Evolutionary conservation across 768 basidiomycete genomes (phyloP).

Genomic region (Obba rivulosa): DNA sequence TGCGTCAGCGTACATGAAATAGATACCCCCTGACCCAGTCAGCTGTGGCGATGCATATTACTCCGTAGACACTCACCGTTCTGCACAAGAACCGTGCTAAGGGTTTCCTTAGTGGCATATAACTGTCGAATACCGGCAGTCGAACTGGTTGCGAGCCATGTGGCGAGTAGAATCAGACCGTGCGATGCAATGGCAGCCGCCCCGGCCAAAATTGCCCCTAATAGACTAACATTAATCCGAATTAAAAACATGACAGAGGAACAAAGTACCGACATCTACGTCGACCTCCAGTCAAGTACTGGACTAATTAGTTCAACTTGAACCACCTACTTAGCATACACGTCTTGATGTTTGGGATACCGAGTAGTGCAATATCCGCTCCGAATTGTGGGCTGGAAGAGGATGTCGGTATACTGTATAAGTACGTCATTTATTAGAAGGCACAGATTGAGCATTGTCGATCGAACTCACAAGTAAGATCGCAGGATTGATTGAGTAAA

Average conservation of each 20-base stretch:
- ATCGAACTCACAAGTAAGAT: conserved; percentile 6
- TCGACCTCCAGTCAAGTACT: background rate
- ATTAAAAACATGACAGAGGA: background rate
- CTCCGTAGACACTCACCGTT: too few relatives aligned
- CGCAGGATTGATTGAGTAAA: conserved; percentile 10
- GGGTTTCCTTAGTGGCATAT: too few relatives aligned
- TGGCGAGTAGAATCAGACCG: conserved; percentile 9
- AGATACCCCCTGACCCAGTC: too few relatives aligned
- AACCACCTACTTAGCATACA: background rate
- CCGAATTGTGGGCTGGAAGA: background rate
- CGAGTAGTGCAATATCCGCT: background rate
- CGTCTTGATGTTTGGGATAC: background rate
- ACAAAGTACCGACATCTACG: background rate
- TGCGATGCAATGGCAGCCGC: conserved; percentile 10
- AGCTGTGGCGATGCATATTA: too few relatives aligned
- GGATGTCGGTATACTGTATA: background rate
- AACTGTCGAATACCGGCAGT: background rate
- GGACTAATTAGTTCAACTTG: too few relatives aligned
- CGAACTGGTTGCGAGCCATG: conserved; percentile 9
- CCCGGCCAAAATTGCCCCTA: conserved; percentile 11
- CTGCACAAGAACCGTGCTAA: too few relatives aligned
- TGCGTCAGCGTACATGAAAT: too few relatives aligned
- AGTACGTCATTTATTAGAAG: too few relatives aligned
- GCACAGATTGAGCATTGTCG: too few relatives aligned
- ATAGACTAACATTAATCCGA: background rate